Evolutionary conservation across 2,329 filamentous ascomycete genomes (phyloP).

Genomic region (Metarhizium brunneum): DNA sequence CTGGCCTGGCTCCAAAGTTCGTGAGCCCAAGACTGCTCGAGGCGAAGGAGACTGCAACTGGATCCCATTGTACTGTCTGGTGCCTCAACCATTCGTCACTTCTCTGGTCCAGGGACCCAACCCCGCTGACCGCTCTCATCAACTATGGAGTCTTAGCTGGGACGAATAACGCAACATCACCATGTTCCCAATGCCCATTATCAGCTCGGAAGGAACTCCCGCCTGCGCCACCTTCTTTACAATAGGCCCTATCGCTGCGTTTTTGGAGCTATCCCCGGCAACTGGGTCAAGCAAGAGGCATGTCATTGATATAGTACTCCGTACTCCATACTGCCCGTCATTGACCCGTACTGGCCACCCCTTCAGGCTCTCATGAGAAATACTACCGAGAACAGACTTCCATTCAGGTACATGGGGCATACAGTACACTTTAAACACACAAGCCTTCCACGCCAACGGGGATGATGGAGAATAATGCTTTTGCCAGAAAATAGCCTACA

Average conservation of each 20-base stretch:
- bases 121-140: conserved; percentile 2
- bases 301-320: neutral
- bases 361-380: neutral
- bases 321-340: neutral
- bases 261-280: neutral
- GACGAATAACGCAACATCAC: neutral
- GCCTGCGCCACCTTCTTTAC: neutral
- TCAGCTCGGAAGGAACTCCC: neutral
- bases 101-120: neutral
- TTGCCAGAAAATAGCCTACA: neutral
- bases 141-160: neutral
- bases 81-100: neutral
- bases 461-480: neutral
- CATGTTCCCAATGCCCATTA: neutral
- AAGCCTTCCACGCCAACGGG: neutral
- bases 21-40: neutral
- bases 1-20: neutral
- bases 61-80: neutral
- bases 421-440: neutral
- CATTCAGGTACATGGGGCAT: neutral
- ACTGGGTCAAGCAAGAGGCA: neutral
- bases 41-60: neutral
- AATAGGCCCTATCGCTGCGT: neutral
- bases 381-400: neutral
- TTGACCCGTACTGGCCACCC: neutral